Percentiles rank a stretch among this genome's conserved stretches.
Evolutionary conservation across 768 basidiomycete species (phyloP).

Genomic region (Pleurotus citrinopileatus): DNA sequence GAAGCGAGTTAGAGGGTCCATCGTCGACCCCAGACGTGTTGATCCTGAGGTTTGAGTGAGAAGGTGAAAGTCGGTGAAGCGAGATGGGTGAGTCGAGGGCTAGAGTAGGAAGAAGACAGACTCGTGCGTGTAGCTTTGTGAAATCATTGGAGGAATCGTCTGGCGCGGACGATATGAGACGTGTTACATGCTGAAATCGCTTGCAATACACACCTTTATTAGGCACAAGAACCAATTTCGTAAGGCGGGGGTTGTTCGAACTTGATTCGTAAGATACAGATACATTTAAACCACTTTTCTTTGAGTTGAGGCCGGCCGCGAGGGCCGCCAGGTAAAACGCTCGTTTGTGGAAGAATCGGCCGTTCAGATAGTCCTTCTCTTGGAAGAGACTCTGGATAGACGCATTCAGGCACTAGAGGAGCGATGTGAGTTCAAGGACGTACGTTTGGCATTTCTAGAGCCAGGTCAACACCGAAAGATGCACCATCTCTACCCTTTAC

Average conservation of each 20-base stretch:
- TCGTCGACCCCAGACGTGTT: constrained; percentile 18
- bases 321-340: constrained; percentile 86
- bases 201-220: constrained; percentile 41
- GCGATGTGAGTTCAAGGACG: constrained; percentile 22
- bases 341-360: constrained; percentile 89
- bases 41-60: constrained; percentile 55
- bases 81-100: constrained; percentile 61
- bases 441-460: constrained; percentile 85
- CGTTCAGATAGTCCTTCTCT: constrained; percentile 91
- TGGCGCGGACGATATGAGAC: constrained; percentile 26
- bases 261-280: constrained; percentile 61
- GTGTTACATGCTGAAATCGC: constrained; percentile 15
- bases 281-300: constrained; percentile 45
- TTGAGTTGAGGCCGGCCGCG: constrained; percentile 53
- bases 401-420: constrained; percentile 9
- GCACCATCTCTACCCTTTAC: constrained; percentile 69
- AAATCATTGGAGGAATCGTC: constrained; percentile 56
- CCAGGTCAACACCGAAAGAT: constrained; percentile 73
- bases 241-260: constrained; percentile 59
- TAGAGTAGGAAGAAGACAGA: constrained; percentile 74
- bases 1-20: constrained; percentile 23
- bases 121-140: constrained; percentile 63
- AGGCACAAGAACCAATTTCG: constrained; percentile 60
- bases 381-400: constrained; percentile 72
- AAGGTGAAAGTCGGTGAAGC: constrained; percentile 67